Percentiles rank a stretch among this genome's conserved stretches.
Conservation (phyloP, 805 yeast species). For the Candida vaughaniae region DNA sequence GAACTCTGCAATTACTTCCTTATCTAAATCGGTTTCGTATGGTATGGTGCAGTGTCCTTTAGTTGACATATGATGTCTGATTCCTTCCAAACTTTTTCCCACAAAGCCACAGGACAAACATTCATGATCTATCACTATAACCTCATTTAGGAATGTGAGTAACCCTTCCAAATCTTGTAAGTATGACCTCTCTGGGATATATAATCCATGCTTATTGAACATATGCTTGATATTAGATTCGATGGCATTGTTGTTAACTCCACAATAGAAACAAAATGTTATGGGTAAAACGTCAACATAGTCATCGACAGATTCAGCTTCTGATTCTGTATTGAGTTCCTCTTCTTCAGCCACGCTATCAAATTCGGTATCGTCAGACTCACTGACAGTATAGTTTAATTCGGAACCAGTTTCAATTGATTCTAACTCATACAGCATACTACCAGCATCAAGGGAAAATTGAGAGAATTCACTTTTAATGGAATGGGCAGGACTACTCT, state of each 20-base stretch:
- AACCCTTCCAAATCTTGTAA: constrained; percentile 39
- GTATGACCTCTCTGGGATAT: constrained; percentile 43
- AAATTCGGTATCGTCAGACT: constrained; percentile 8
- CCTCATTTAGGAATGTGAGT: constrained; percentile 36
- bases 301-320: constrained; percentile 16
- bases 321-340: constrained; percentile 10
- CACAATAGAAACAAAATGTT: constrained; percentile 59
- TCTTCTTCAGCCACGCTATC: constrained; percentile 26
- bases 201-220: constrained; percentile 45
- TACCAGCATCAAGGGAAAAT: constrained; percentile 46
- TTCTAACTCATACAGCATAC: constrained; percentile 19
- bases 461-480: constrained; percentile 54
- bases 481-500: constrained; percentile 42
- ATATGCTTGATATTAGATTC: constrained; percentile 53
- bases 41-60: constrained; percentile 50
- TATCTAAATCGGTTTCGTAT: constrained; percentile 42
- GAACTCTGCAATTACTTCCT: constrained; percentile 32
- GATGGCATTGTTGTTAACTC: constrained; percentile 48
- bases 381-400: constrained; percentile 39
- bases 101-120: constrained; percentile 46
- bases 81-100: constrained; percentile 40
- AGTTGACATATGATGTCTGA: constrained; percentile 42
- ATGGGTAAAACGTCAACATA: constrained; percentile 35
- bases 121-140: constrained; percentile 38
- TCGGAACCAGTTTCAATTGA: constrained; percentile 52